Evolutionary conservation across 2,329 filamentous ascomycete species (phyloP).

Genomic region (Hymenoscyphus scutula): DNA sequence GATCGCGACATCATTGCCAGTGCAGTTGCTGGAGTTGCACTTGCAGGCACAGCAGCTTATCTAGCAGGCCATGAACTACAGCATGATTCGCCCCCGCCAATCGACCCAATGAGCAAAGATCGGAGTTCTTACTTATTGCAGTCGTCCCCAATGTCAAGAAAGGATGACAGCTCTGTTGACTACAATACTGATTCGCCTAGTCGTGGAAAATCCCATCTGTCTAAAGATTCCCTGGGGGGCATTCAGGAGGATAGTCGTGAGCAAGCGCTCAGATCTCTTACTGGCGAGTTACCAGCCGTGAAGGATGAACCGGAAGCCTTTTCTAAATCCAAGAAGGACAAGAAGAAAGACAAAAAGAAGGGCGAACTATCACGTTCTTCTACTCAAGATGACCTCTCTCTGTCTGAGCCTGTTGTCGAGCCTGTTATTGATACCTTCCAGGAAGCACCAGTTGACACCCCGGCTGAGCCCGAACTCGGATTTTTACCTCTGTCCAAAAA

Average conservation of each 20-base stretch:
- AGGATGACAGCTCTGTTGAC: conserved; percentile 19
- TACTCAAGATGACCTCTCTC: conserved; percentile 16
- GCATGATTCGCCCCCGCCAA: conserved; percentile 36
- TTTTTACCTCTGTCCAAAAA: conserved; percentile 22
- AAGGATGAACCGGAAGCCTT: conserved; percentile 1
- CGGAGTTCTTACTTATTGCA: conserved; percentile 44
- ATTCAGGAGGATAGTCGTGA: conserved; percentile 26
- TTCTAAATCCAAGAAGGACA: conserved; percentile 19
- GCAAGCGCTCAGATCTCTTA: conserved; percentile 20
- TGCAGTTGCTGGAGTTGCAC: conserved; percentile 23
- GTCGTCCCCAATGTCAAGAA: conserved; percentile 37
- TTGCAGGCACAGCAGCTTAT: conserved; percentile 27
- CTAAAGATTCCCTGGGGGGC: conserved; percentile 18
- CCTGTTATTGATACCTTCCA: conserved; percentile 11
- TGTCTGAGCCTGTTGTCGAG: conserved; percentile 21
- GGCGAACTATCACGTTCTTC: conserved; percentile 14
- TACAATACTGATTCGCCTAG: conserved; percentile 18
- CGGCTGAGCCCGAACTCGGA: conserved; percentile 8
- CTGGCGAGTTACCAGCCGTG: conserved; percentile 7
- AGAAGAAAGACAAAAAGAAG: conserved; percentile 20
- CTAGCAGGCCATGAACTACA: conserved; percentile 29
- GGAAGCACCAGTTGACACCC: background rate
- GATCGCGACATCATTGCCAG: conserved; percentile 19
- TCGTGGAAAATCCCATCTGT: conserved; percentile 5
- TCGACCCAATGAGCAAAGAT: conserved; percentile 44